Evolutionary conservation across 2,329 filamentous ascomycete genomes (phyloP).

Genomic region (Daldinia sp.): DNA sequence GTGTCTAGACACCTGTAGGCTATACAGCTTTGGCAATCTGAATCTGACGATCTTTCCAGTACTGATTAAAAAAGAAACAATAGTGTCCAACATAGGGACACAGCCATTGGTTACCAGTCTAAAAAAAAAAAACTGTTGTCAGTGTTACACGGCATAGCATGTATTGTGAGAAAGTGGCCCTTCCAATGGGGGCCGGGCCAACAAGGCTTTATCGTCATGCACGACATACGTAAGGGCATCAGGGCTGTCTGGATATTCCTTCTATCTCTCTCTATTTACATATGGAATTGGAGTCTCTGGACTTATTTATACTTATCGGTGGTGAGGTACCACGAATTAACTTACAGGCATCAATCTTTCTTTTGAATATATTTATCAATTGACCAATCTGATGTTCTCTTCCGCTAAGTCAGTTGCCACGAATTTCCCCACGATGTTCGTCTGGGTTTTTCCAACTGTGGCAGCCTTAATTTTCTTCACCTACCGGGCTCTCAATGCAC

Average conservation of each 20-base stretch:
- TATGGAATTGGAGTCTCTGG: background rate
- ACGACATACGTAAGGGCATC: background rate
- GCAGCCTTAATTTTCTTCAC: background rate
- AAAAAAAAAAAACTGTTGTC: background rate
- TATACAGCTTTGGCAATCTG: background rate
- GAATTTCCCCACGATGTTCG: background rate
- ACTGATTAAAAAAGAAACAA: slow-evolving; percentile 1
- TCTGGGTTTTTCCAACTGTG: background rate
- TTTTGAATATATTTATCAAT: background rate
- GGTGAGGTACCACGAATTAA: background rate
- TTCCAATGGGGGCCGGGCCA: background rate
- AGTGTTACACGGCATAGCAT: slow-evolving; percentile 5
- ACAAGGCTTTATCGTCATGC: background rate
- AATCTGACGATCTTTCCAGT: background rate
- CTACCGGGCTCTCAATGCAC: background rate
- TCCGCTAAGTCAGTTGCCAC: background rate
- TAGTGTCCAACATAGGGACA: background rate
- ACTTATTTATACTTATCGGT: background rate
- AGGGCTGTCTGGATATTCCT: background rate
- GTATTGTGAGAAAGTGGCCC: background rate
- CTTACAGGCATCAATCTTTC: background rate
- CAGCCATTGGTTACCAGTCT: background rate
- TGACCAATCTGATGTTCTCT: background rate
- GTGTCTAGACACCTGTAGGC: background rate
- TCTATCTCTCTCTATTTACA: background rate